A percentile compares a stretch with the other conserved stretches of the same genome.
These are phyloP conservation scores for Kernera saxatilis DNA, from an alignment of 345 rosid species.

Conservation along the genomic window DNA sequence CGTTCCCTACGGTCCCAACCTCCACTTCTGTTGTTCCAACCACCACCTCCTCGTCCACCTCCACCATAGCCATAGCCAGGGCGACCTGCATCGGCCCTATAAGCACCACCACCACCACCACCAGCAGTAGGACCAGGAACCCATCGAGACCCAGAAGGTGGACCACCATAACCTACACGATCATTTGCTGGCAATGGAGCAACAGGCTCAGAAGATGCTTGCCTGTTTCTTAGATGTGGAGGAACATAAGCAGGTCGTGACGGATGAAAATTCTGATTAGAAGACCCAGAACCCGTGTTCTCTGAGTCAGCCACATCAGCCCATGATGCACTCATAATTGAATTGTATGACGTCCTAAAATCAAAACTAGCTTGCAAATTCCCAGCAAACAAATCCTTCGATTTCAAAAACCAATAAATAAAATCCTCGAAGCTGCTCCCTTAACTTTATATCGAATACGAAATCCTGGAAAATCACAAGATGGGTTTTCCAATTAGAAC, in stretches of 20 bases:
- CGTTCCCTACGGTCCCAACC: conserved; percentile 82
- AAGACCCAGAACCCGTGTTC: conserved; percentile 45
- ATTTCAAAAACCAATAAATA: background rate
- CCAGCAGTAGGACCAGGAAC: conserved; percentile 32
- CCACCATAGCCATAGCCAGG: conserved; percentile 34
- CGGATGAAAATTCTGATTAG: conserved; percentile 36
- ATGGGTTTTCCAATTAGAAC: background rate
- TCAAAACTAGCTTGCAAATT: conserved; percentile 8
- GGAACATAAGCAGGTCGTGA: conserved; percentile 62
- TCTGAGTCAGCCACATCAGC: conserved; percentile 97
- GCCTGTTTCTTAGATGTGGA: conserved; percentile 81
- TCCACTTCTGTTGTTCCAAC: conserved; percentile 58
- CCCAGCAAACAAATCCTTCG: background rate
- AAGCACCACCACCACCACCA: conserved; percentile 31
- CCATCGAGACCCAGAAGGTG: conserved; percentile 57
- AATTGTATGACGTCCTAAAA: background rate
- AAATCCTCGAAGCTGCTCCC: conserved; percentile 3
- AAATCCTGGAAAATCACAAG: conserved; percentile 19
- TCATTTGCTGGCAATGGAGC: conserved; percentile 36
- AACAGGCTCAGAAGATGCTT: conserved; percentile 42
- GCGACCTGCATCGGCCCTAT: conserved; percentile 26
- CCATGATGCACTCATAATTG: conserved; percentile 77
- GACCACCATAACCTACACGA: conserved; percentile 42
- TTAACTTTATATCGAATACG: background rate
- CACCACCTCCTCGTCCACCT: conserved; percentile 45